Evolutionary conservation across 1,284 basidiomycete genomes (phyloP), one percentile per base, ranked within the genome.

Genomic region (Tylopilus sp.): DNA sequence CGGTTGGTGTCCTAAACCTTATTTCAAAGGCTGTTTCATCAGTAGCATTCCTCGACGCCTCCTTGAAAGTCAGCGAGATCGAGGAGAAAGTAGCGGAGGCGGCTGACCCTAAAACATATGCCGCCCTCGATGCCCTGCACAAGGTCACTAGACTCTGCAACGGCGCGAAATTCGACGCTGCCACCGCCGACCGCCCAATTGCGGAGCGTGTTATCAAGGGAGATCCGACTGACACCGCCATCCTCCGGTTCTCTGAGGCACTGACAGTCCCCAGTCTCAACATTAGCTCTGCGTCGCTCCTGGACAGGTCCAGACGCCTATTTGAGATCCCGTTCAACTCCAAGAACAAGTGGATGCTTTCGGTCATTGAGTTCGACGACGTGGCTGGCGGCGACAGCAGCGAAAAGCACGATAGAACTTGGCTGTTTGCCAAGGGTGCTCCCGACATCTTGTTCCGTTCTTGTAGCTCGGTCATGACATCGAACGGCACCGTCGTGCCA

Each of bases 321-420:
- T 74, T 75, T 42, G 71, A 75, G 48, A 70, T 78, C 42, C 75
- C 76, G 6, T 86, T 85, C 70, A 83, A 80, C 64, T 83, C 81
- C 13, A 77, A 76, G 63, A 82, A 83, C 60, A 86, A 85, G 63
- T 85, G 77, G 73, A 84, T 84, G 77, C 72, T 81, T 47, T 76
- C 74, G 36, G 61, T 73, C 38, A 58, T 69, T 1, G 39, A 63
- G 11, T 28, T 65, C 31, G 49, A 42, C 16, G 37, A 46, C 12
- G 12, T 26, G 11, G 19, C 40, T 16, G 28, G 49, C 7, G 48
- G 53, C 15, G 50, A 57, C 2, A 41, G 58, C 23, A 49, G 41
- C 28, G 53, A 50, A 23, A 54, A 54, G 45, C 38, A 35, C 7
- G 10, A 46, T 31, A 64, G 59, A 38, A 59, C 59, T 15, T 62